These are phyloP conservation scores for Pittosporum tobira DNA, from an alignment of 129 eudicot genomes.

Conservation along the genomic window DNA sequence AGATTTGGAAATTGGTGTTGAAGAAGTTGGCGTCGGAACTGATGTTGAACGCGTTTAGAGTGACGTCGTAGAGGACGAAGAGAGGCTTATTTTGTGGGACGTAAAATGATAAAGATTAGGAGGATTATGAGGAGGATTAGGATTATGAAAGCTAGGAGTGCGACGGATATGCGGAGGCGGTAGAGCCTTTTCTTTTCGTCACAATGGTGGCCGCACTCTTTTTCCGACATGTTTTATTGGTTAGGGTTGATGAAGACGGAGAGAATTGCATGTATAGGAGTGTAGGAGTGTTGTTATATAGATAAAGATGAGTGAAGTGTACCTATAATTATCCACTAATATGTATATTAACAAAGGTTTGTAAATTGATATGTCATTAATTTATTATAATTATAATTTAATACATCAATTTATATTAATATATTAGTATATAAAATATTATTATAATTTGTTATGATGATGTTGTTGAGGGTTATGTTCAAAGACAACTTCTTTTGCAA, in stretches of 20 bases:
- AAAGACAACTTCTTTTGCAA: too few relatives aligned
- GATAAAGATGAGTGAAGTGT: too few relatives aligned
- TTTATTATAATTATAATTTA: too few relatives aligned
- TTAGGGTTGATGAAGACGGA: slow-evolving; percentile 11
- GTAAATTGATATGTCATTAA: too few relatives aligned
- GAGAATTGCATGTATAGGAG: neutral
- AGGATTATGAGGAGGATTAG: slow-evolving; percentile 37
- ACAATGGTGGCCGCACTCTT: slow-evolving; percentile 49
- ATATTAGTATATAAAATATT: too few relatives aligned
- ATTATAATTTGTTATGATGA: too few relatives aligned
- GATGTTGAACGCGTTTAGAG: slow-evolving; percentile 42
- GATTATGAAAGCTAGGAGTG: slow-evolving; percentile 14
- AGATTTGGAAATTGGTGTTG: slow-evolving; percentile 26
- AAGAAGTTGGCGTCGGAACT: slow-evolving; percentile 14
- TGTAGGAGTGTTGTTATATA: slow-evolving; percentile 1
- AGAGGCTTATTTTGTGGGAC: slow-evolving; percentile 68
- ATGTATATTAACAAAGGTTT: too few relatives aligned
- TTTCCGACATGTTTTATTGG: slow-evolving; percentile 26
- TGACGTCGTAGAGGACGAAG: slow-evolving; percentile 66
- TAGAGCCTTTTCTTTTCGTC: slow-evolving; percentile 18
- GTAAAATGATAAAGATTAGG: slow-evolving; percentile 52
- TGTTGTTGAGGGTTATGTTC: too few relatives aligned
- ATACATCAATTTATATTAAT: too few relatives aligned
- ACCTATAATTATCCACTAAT: too few relatives aligned
- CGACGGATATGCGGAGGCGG: slow-evolving; percentile 25